Percentiles rank a stretch among this genome's conserved stretches.
These are phyloP conservation scores for Annulohypoxylon nitens DNA, from an alignment of 495 filamentous ascomycete genomes.

Conservation along the genomic window DNA sequence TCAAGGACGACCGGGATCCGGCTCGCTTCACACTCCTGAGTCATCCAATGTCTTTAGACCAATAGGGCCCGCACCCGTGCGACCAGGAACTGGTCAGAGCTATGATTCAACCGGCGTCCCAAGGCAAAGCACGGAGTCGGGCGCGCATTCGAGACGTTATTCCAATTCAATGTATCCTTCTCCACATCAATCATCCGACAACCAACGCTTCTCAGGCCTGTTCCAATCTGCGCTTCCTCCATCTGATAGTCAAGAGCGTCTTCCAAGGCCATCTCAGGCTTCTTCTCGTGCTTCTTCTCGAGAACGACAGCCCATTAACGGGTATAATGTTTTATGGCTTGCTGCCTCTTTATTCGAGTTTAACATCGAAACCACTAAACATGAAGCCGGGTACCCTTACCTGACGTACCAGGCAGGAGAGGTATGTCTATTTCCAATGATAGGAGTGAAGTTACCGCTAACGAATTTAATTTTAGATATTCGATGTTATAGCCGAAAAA, in stretches of 20 bases:
- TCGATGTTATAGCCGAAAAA: constrained; percentile 93
- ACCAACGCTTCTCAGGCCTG: constrained; percentile 71
- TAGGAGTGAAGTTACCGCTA: constrained; percentile 11
- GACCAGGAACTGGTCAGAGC: constrained; percentile 67
- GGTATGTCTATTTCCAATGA: no score
- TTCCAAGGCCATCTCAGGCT: constrained; percentile 58
- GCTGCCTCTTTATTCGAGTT: constrained; percentile 96
- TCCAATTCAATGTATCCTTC: constrained; percentile 63
- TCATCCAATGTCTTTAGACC: constrained; percentile 52
- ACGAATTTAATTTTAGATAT: constrained; percentile 65
- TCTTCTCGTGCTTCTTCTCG: constrained; percentile 66
- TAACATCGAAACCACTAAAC: constrained; percentile 90
- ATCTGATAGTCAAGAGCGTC: constrained; percentile 68
- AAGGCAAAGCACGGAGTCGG: constrained; percentile 61
- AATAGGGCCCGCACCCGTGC: constrained; percentile 47
- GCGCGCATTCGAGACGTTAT: constrained; percentile 57
- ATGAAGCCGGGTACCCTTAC: constrained; percentile 95
- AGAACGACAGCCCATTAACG: constrained; percentile 58
- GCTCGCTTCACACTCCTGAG: constrained; percentile 61
- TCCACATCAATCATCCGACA: constrained; percentile 54
- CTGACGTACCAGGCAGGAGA: constrained; percentile 94
- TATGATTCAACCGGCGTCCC: constrained; percentile 59
- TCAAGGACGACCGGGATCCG: constrained; percentile 54
- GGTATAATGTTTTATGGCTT: constrained; percentile 78
- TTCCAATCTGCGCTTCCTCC: constrained; percentile 91